Evolutionary conservation across 805 yeast genomes (phyloP), one percentile per base, ranked within the genome.

Genomic region (Tetrapisispora taiwanensis): DNA sequence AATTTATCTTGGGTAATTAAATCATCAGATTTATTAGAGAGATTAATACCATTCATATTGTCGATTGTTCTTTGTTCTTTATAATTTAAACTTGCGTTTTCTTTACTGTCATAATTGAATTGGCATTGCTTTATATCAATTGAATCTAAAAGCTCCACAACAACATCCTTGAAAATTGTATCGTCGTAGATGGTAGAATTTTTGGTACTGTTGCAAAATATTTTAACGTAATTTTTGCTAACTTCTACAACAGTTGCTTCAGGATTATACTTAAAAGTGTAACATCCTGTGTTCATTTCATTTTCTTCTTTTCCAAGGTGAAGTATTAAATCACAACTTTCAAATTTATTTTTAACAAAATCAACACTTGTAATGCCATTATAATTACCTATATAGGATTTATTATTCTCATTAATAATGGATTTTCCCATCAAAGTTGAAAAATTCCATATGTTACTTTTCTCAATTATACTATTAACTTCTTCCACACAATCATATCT

Each of bases 361-460:
- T 63, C 64, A 27, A 65, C 63, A 2, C 84, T 75, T 44, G 72
- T 73, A 30, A 59, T 59, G 30, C 95, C 95, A 50, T 72, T 76
- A 59, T 82, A 89, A 31, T 75, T 78, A 32, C 95, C 96, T 48
- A 79, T 71, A 56, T 74, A 88, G 39, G 73, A 69, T 7, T 73
- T 67, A 47, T 72, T 67, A n/a, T 76, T 63, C 65, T 88, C 97
- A 63, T 88, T 80, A 34, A 88, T 63, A 20, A 77, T 63, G 8
- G 85, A 79, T 60, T 87, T 82, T 14, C 88, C 94, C 75, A 75
- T 76, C 41, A 74, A 69, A 0, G 88, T 75, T 8, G 79, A 68
- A 60, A 63, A 84, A 52, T 71, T 76, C 60, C 76, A 80, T 56
- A 75, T 72, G 42, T 68, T 58, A 15, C 74, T 56, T 17, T 28